Percentiles rank a stretch among this genome's conserved stretches.
Evolutionary conservation across 225 moss, liverwort and hornwort species (phyloP).

Genomic region (Bryoerythrophyllum caledonicum): DNA sequence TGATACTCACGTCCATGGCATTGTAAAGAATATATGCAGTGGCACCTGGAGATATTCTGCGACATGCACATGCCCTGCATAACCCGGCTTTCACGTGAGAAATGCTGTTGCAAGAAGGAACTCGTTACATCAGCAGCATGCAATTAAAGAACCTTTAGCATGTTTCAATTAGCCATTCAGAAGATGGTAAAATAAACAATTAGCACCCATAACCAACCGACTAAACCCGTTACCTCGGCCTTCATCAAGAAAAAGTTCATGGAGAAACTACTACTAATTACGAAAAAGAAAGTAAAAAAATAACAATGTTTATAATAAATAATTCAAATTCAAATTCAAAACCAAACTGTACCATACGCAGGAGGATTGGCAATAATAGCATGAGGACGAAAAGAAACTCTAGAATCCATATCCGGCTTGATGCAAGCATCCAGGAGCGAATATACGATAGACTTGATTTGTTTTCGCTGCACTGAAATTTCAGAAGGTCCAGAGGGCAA

Average conservation of each 20-base stretch:
- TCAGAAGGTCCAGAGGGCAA: conserved; percentile 64
- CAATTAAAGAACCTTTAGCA: neutral
- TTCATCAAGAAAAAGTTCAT: neutral
- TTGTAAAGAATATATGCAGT: conserved; percentile 63
- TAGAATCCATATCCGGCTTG: conserved; percentile 45
- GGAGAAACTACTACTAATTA: neutral
- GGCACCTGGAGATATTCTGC: conserved; percentile 61
- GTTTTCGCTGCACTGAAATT: conserved; percentile 58
- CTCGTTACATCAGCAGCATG: neutral
- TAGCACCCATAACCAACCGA: neutral
- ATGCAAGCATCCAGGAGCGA: conserved; percentile 56
- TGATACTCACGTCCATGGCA: conserved; percentile 65
- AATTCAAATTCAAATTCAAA: neutral
- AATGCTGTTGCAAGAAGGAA: neutral
- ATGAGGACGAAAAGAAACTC: conserved; percentile 48
- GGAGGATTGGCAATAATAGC: conserved; percentile 67
- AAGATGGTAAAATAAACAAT: neutral
- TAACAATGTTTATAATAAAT: too few relatives aligned
- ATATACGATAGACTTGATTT: conserved; percentile 58
- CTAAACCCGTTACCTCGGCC: neutral
- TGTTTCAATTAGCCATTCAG: neutral
- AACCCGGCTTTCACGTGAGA: conserved; percentile 17
- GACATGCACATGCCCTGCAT: conserved; percentile 64
- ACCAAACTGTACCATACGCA: conserved; percentile 45
- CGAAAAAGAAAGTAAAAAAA: neutral